Evolutionary conservation across 2,329 filamentous ascomycete genomes (phyloP), one percentile per base, ranked within the genome.

Genomic region (Mycocentrospora acerina): DNA sequence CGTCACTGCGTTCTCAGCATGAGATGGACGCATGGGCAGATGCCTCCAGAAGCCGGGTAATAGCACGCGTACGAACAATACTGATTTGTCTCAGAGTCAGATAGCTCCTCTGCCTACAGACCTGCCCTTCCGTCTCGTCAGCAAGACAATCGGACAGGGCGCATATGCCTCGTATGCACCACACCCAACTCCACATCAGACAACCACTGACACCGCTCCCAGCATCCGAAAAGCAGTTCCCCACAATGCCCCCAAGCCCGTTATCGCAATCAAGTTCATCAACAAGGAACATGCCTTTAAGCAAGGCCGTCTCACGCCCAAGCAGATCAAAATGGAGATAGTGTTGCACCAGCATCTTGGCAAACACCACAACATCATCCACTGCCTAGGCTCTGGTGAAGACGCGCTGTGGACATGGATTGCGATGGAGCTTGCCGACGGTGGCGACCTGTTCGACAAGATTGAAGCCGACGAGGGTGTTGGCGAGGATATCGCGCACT

Each of bases 221-320:
- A 42, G 90, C 44, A 93, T 96, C 62, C 95, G 95, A 65, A 97
- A 97, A 72, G 93, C 91, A 19, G 81, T 85, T 31, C 91, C 91
- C 7, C 73, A 85, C 16, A 78, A 86, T 50, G 69, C 77, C 1
- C 71, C 80, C 17, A 78, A 73, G 17, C 91, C 91, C 19, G 75
- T 98, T 42, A 97, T 98, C 66, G 93, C 94, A 11, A 89, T 98
- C 69, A 98, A 98, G 69, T 88, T 98, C 71, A 96, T 98, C 65
- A 91, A 98, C 74, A 98, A 98, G 72, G 86, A 87, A 51, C 95
- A 96, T 69, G 94, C 93, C 41, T 80, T 88, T 56, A 86, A 86
- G 56, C 83, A 91, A 77, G 93, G 93, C 63, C 86, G 88, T 45
- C 83, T 98, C 54, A 89, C 86, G 19, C 79, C 85, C 24, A 91